Percentiles rank a stretch among this genome's conserved stretches.
Evolutionary conservation across 306 rosid genomes (phyloP).

Genomic region (Trifolium pratense): DNA sequence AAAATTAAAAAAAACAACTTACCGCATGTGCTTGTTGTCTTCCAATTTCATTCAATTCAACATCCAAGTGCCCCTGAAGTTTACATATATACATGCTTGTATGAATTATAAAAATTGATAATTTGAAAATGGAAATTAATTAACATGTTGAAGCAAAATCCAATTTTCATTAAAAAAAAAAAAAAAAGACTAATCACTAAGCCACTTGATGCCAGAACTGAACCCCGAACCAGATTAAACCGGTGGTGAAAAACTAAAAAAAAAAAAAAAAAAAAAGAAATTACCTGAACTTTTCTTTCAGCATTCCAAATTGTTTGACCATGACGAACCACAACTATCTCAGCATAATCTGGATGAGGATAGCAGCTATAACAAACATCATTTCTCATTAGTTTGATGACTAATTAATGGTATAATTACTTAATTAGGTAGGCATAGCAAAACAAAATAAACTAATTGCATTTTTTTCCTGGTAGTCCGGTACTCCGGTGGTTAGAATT

Average conservation of each 20-base stretch:
- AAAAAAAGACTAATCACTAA: no score
- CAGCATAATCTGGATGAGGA: constrained; percentile 57
- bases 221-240: no score
- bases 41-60: constrained; percentile 85
- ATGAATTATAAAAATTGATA: not conserved
- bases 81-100: not conserved
- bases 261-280: not conserved
- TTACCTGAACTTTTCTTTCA: constrained; percentile 78
- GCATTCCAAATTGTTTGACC: constrained; percentile 95
- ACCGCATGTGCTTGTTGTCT: constrained; percentile 82
- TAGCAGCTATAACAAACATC: constrained; percentile 45
- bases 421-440: not conserved
- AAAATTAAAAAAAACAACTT: constrained; percentile 52
- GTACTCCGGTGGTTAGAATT: no score
- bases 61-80: constrained; percentile 79
- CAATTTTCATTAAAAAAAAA: not conserved
- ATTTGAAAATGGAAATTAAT: not conserved
- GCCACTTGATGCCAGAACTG: no score
- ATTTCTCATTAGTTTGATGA: constrained; percentile 32
- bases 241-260: no score
- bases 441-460: not conserved
- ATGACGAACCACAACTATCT: constrained; percentile 82
- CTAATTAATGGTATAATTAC: not conserved
- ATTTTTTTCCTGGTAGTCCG: no score
- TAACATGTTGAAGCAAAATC: not conserved